A percentile compares a stretch with the other conserved stretches of the same genome.
These are phyloP conservation scores for Amyloporia xantha DNA, from an alignment of 768 basidiomycete species.

Conservation along the genomic window DNA sequence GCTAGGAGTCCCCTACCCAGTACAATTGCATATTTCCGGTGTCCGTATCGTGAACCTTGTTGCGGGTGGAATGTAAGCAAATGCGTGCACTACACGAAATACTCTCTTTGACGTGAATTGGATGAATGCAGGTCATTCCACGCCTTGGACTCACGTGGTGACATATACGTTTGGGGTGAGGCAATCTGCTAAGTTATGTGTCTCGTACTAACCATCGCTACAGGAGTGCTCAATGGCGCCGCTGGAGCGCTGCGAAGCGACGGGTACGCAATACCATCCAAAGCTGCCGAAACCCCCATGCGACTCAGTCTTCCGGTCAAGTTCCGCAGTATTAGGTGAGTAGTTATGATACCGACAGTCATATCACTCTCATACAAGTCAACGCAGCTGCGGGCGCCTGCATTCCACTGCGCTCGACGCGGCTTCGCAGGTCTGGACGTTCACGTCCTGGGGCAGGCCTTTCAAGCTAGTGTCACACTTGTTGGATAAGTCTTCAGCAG, in stretches of 20 bases:
- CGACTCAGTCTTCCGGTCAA: neutral
- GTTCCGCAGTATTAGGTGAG: neutral
- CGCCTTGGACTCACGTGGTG: constrained; percentile 70
- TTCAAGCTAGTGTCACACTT: constrained; percentile 44
- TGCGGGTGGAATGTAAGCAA: constrained; percentile 74
- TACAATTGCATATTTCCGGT: constrained; percentile 51
- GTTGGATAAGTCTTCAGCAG: constrained; percentile 34
- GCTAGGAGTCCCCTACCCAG: constrained; percentile 56
- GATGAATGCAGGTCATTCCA: constrained; percentile 66
- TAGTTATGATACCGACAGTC: constrained; percentile 21
- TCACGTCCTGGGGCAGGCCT: constrained; percentile 73
- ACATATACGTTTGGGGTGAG: constrained; percentile 77
- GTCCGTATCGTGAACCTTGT: constrained; percentile 63
- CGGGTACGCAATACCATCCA: constrained; percentile 35
- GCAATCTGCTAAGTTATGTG: constrained; percentile 2
- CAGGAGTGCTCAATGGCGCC: constrained; percentile 58
- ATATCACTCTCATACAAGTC: neutral
- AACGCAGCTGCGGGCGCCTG: constrained; percentile 64
- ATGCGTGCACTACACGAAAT: constrained; percentile 4
- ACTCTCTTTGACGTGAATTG: neutral
- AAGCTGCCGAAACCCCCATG: neutral
- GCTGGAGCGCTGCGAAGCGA: constrained; percentile 35
- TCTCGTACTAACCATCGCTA: too few relatives aligned
- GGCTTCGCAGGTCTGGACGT: constrained; percentile 60
- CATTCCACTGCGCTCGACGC: constrained; percentile 65